These are phyloP conservation scores for Penicillium occitanis DNA, from an alignment of 2,329 filamentous ascomycete species.

Conservation along the genomic window DNA sequence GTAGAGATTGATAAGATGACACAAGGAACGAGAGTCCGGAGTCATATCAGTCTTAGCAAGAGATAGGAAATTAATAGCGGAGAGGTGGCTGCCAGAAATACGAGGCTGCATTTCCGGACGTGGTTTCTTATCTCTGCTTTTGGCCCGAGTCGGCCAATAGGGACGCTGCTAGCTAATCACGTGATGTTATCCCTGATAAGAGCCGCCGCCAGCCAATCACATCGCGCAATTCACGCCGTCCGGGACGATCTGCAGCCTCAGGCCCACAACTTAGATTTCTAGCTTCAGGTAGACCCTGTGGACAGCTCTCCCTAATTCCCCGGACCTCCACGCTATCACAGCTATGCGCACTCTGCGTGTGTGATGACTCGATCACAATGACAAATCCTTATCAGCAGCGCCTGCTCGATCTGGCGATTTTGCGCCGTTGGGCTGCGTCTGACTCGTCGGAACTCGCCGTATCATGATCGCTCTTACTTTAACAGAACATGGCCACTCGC, in stretches of 20 bases:
- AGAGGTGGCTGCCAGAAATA: neutral
- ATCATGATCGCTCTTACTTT: neutral
- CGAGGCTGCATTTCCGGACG: slow-evolving; percentile 8
- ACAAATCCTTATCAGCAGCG: slow-evolving; percentile 19
- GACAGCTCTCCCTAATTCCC: neutral
- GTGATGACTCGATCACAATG: slow-evolving; percentile 20
- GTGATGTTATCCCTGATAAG: slow-evolving; percentile 21
- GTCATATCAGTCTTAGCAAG: neutral
- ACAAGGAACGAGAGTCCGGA: slow-evolving; percentile 2
- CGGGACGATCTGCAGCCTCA: slow-evolving; percentile 18
- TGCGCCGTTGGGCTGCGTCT: neutral
- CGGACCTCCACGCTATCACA: slow-evolving; percentile 7
- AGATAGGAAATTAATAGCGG: slow-evolving; percentile 1
- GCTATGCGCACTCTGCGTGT: neutral
- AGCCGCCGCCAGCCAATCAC: slow-evolving; percentile 1
- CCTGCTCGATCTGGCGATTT: slow-evolving; percentile 5
- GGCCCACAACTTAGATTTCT: neutral
- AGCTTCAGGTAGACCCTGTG: neutral
- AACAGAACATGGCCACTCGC: neutral
- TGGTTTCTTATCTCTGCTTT: neutral
- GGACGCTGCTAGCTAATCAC: neutral
- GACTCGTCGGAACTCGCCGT: slow-evolving; percentile 11
- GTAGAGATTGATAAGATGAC: slow-evolving; percentile 1
- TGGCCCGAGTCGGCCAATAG: neutral
- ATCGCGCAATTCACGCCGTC: neutral